Conservation (phyloP, 176 grass and related monocot species). For the Rhynchospora breviuscula region DNA sequence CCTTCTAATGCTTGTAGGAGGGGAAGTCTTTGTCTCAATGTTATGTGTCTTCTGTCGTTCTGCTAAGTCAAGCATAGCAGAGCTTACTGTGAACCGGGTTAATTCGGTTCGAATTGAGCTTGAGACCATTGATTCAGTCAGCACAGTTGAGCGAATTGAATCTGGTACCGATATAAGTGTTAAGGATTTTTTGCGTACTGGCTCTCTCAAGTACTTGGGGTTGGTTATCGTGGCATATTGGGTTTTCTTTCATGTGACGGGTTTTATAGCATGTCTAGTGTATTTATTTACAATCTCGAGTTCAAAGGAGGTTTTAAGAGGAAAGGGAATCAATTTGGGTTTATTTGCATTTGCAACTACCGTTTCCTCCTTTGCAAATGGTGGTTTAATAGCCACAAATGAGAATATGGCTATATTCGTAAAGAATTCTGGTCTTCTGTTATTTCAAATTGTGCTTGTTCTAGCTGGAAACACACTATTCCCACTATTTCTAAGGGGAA, state of each 20-base stretch:
- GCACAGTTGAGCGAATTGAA: conserved; percentile 5
- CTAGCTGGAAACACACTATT: conserved; percentile 54
- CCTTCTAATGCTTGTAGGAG: conserved; percentile 70
- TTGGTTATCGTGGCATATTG: conserved; percentile 34
- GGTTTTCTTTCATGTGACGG: conserved; percentile 23
- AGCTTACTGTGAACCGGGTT: conserved; percentile 2
- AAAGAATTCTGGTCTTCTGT: conserved; percentile 44
- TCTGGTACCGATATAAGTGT: not conserved
- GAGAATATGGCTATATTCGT: conserved; percentile 72
- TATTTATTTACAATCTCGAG: conserved; percentile 44
- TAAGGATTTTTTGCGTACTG: not conserved
- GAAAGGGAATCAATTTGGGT: conserved; percentile 37
- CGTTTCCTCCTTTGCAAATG: conserved; percentile 72
- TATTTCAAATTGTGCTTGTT: conserved; percentile 47
- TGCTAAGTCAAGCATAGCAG: not conserved
- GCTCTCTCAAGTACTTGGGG: conserved; percentile 28
- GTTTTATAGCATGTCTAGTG: conserved; percentile 31
- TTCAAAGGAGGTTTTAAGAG: conserved; percentile 43
- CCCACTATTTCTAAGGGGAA: conserved; percentile 47
- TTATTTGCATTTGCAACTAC: conserved; percentile 40
- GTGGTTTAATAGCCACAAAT: conserved; percentile 56
- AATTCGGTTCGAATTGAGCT: conserved; percentile 17
- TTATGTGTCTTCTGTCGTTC: conserved; percentile 27
- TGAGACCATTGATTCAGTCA: conserved; percentile 10
- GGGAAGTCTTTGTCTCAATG: conserved; percentile 59